Percentiles rank a stretch among this genome's conserved stretches.
These are phyloP conservation scores for Globisporangium okanoganense DNA, from an alignment of 352 stramenopile genomes.

Conservation along the genomic window DNA sequence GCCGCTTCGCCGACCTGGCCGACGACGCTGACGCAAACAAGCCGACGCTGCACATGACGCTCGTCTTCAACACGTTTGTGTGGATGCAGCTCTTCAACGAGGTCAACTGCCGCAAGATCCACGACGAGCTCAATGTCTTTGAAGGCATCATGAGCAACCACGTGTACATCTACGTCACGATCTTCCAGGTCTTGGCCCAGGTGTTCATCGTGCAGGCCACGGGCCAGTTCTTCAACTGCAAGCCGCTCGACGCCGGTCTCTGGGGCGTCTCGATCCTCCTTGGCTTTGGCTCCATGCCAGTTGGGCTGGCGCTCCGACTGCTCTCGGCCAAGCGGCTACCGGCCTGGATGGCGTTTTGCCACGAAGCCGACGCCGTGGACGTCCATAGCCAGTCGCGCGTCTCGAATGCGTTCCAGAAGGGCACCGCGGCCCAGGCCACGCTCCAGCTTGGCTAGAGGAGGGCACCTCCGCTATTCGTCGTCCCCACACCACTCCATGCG, in stretches of 20 bases:
- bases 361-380: slow-evolving; percentile 41
- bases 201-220: slow-evolving; percentile 94
- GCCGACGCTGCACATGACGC: slow-evolving; percentile 91
- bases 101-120: slow-evolving; percentile 78
- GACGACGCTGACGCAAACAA: slow-evolving; percentile 31
- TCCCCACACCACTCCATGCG: not conserved
- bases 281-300: slow-evolving; percentile 35
- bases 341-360: slow-evolving; percentile 55
- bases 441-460: slow-evolving; percentile 6
- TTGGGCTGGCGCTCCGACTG: slow-evolving; percentile 47
- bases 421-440: slow-evolving; percentile 22
- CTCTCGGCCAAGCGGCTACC: slow-evolving; percentile 44
- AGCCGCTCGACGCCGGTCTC: slow-evolving; percentile 32
- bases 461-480: not conserved
- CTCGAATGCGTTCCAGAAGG: slow-evolving; percentile 29
- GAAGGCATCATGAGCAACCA: slow-evolving; percentile 87
- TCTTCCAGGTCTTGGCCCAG: slow-evolving; percentile 91
- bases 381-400: slow-evolving; percentile 26
- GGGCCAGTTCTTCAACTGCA: slow-evolving; percentile 74
- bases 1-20: slow-evolving; percentile 32
- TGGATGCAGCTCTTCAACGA: slow-evolving; percentile 95
- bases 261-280: slow-evolving; percentile 61
- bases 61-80: slow-evolving; percentile 98
- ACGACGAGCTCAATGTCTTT: slow-evolving; percentile 93
- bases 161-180: slow-evolving; percentile 90